phyloP scores from a whole-genome alignment of 306 rosid species.

The Sindora glabra region DNA sequence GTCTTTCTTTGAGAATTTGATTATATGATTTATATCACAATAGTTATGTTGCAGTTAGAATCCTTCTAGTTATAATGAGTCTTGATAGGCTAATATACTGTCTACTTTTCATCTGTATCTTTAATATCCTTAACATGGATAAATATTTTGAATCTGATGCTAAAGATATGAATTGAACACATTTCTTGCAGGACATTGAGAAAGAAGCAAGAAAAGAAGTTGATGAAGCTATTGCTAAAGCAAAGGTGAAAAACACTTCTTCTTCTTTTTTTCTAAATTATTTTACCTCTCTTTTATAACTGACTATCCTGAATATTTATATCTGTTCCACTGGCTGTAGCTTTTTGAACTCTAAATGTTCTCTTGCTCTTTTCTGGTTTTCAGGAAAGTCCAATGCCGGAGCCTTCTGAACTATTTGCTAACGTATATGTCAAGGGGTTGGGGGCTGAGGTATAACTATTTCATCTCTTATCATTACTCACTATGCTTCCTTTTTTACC shows the following conservation, averaged over 20 bases:
- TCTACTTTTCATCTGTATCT: neutral
- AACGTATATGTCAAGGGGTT: constrained; percentile 59
- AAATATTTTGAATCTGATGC: constrained; percentile 4
- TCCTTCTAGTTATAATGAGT: neutral
- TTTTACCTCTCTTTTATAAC: neutral
- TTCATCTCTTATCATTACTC: neutral
- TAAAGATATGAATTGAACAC: neutral
- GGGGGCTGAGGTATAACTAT: constrained; percentile 62
- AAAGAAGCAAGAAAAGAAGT: constrained; percentile 74
- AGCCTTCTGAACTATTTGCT: constrained; percentile 58
- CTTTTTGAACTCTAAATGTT: constrained; percentile 3
- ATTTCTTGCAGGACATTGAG: constrained; percentile 61
- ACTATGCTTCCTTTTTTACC: neutral
- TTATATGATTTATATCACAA: neutral
- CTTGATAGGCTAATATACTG: neutral
- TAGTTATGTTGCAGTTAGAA: neutral
- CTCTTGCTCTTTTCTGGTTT: constrained; percentile 22
- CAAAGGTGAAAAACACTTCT: constrained; percentile 54
- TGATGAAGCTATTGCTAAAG: constrained; percentile 88
- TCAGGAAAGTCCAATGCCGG: constrained; percentile 85
- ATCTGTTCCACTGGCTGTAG: neutral
- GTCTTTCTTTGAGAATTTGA: neutral
- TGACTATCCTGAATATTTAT: neutral
- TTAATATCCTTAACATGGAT: neutral
- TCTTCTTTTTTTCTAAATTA: neutral